These are phyloP conservation scores for Fraxinus dipetala DNA, from an alignment of 305 asterid species.

Conservation along the genomic window DNA sequence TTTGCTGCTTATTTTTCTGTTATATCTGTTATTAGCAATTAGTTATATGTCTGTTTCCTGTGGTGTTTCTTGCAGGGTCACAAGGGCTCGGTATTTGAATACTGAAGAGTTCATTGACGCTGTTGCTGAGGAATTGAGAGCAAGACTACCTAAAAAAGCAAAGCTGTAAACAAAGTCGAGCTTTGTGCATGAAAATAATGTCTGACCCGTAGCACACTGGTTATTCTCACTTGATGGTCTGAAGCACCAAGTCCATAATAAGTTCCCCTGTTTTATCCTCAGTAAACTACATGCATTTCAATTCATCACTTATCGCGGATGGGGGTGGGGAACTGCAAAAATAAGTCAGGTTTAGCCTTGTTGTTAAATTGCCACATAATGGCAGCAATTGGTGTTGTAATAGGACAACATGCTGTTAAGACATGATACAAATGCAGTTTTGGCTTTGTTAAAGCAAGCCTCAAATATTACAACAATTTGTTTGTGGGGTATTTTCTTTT, in stretches of 20 bases:
- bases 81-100: conserved; percentile 46
- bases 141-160: conserved; percentile 41
- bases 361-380: not conserved
- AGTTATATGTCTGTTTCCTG: not conserved
- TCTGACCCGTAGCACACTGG: not conserved
- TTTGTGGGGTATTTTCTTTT: not conserved
- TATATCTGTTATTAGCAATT: not conserved
- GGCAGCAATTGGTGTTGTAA: not conserved
- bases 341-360: not conserved
- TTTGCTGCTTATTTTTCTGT: not conserved
- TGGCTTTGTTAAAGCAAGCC: not conserved
- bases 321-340: not conserved
- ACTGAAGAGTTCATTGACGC: conserved; percentile 64
- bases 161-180: conserved; percentile 26
- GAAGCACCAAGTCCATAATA: not conserved
- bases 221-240: not conserved
- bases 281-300: not conserved
- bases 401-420: not conserved
- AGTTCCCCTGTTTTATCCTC: not conserved
- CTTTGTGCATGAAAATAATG: not conserved
- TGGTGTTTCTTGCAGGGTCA: conserved; percentile 37
- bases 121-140: conserved; percentile 51
- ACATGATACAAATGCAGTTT: not conserved
- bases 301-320: not conserved
- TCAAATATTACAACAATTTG: not conserved